These are phyloP conservation scores for Tolypocladium ophioglossoides DNA, from an alignment of 2,329 filamentous ascomycete genomes.

Conservation along the genomic window DNA sequence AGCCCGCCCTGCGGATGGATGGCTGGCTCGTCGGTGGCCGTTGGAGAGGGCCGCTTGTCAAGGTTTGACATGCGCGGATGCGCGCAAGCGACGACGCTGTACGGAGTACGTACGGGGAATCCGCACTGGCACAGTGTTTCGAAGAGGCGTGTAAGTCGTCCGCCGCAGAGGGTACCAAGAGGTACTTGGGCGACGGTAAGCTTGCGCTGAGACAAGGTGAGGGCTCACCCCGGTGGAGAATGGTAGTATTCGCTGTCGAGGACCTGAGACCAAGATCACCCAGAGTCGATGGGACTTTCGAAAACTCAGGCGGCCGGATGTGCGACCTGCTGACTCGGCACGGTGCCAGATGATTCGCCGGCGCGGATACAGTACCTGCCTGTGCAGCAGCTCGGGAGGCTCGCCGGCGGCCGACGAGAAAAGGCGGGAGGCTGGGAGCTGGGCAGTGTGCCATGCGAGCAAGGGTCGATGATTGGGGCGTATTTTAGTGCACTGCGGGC, in stretches of 20 bases:
- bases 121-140: background rate
- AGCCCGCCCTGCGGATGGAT: background rate
- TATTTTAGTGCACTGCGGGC: background rate
- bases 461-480: background rate
- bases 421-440: constrained; percentile 1
- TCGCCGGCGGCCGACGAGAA: background rate
- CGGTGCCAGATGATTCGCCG: background rate
- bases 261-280: background rate
- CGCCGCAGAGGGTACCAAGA: background rate
- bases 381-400: background rate
- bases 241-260: background rate
- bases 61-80: background rate
- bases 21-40: background rate
- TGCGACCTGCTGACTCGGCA: background rate
- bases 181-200: background rate
- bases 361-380: background rate
- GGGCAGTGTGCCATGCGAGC: background rate
- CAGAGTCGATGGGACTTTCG: background rate
- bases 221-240: background rate
- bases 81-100: background rate
- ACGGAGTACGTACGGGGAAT: background rate
- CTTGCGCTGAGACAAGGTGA: background rate
- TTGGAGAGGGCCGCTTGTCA: background rate
- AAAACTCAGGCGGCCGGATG: background rate
- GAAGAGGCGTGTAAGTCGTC: background rate